Evolutionary conservation across 1,284 basidiomycete species (phyloP), one percentile per base, ranked within the genome.

Genomic region (Phlebopus sp.): DNA sequence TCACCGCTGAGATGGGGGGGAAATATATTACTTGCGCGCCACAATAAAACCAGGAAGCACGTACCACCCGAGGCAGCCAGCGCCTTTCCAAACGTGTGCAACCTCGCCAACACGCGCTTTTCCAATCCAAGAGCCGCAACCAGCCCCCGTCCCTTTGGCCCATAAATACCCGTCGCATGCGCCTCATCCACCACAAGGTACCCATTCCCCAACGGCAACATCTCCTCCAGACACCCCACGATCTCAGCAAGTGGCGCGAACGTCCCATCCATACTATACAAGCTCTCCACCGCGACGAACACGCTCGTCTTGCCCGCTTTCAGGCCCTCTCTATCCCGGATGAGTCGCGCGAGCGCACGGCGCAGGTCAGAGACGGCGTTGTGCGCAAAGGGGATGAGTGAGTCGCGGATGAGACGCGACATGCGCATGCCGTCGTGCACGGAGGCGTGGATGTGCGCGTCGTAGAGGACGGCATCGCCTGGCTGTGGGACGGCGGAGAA

Each of bases 221-320:
- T 55, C 19, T 74, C 68, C 32, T 87, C 83, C 34, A 89, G 59
- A 3, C 76, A 58, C 13, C 77, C 73, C 13, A 84, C 76, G 46
- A 97, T 84, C 30, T 80, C 76, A 5, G 54, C 52, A 13, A 97
- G 72, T 1, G 92, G 92, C 1, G 90, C 81, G 50, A 95, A 77
- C 40, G 93, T 95, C 14, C 95, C 95, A 59, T 97, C 95, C 95
- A 97, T 98, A 52, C 88, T 92, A 63, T 98, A 97, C 47, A 97
- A 69, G 37, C 82, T 84, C 72, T 97, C 95, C 14, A 97, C 81
- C 0, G 90, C 85, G n/a, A 97, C 63, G 55, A 92, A 89, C 7
- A 87, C 71, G 52, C 75, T 87, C 49, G 46, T 55, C 13, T 60
- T 52, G 0, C 62, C 66, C 2, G 25, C 42, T 61, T 71, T 56